These are phyloP conservation scores for Chytridiales sp. DNA, from an alignment of 371 early-diverging fungal genomes.

Conservation along the genomic window DNA sequence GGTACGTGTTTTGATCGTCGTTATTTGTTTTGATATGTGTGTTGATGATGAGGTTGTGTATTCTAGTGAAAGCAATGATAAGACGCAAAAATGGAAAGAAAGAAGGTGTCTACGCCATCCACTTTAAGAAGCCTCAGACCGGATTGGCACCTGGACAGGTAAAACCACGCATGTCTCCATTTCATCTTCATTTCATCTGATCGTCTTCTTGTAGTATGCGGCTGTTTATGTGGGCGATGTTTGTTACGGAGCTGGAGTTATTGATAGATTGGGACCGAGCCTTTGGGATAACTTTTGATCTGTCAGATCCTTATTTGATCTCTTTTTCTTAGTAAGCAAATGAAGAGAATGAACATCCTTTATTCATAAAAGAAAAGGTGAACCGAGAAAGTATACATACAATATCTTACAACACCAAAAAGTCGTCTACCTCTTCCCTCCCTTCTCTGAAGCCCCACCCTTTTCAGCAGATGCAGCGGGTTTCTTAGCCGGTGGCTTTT, in stretches of 20 bases:
- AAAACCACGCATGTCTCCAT: neutral
- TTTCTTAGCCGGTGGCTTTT: too few relatives aligned
- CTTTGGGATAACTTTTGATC: too few relatives aligned
- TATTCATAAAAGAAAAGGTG: too few relatives aligned
- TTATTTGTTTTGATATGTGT: neutral
- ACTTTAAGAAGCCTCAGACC: conserved; percentile 50
- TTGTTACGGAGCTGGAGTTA: conserved; percentile 59
- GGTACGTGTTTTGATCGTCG: neutral
- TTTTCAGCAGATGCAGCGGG: too few relatives aligned
- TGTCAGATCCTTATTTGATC: too few relatives aligned
- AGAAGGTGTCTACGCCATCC: conserved; percentile 29
- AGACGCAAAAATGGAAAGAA: conserved; percentile 18
- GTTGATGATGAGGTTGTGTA: neutral
- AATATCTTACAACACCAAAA: too few relatives aligned
- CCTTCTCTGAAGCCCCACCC: too few relatives aligned
- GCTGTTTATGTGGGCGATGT: conserved; percentile 55
- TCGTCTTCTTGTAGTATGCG: conserved; percentile 40
- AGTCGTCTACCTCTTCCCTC: too few relatives aligned
- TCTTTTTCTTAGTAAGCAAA: too few relatives aligned
- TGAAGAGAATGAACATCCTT: too few relatives aligned
- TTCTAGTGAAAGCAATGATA: neutral
- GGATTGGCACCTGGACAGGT: conserved; percentile 65
- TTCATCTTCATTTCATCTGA: neutral
- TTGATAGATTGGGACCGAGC: too few relatives aligned
- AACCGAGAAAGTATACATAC: too few relatives aligned